Conservation (phyloP, 2,329 filamentous ascomycete genomes). For the Sporothrix curviconia region DNA sequence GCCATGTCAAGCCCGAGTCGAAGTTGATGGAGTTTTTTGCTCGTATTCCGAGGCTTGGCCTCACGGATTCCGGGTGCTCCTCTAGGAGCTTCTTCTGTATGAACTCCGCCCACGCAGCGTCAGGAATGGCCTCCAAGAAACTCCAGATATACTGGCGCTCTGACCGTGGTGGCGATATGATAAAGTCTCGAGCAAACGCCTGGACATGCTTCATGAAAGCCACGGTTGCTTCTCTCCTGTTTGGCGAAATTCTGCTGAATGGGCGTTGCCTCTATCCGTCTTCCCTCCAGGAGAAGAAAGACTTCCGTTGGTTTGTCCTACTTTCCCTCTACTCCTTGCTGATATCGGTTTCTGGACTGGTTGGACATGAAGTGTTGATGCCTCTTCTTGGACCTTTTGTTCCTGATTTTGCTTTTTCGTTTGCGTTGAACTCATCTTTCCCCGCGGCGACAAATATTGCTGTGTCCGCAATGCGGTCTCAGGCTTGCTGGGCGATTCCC, state of each 20-base stretch:
- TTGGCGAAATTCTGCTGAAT: neutral
- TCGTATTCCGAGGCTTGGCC: conserved; percentile 13
- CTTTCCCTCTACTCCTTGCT: too few species aligned
- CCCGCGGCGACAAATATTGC: too few species aligned
- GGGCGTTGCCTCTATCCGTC: neutral
- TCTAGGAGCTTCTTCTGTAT: conserved; percentile 16
- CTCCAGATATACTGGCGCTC: conserved; percentile 20
- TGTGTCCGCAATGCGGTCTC: too few species aligned
- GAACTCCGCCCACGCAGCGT: conserved; percentile 14
- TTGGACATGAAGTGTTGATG: too few species aligned
- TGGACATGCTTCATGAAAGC: conserved; percentile 15
- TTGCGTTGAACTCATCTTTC: too few species aligned
- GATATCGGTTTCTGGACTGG: too few species aligned
- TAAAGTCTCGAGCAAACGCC: conserved; percentile 1
- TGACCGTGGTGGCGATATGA: conserved; percentile 12
- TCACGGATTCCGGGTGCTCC: conserved; percentile 11
- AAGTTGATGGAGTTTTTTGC: conserved; percentile 20
- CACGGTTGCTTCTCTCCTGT: neutral
- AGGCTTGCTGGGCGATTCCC: too few species aligned
- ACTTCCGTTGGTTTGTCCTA: neutral
- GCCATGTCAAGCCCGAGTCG: conserved; percentile 14
- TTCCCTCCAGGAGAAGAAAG: neutral
- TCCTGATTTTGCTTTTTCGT: too few species aligned
- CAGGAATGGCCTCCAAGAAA: conserved; percentile 18
- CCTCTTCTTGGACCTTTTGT: too few species aligned